phyloP scores from a whole-genome alignment of 73 alveolate species.

The Diophrys sp. region DNA sequence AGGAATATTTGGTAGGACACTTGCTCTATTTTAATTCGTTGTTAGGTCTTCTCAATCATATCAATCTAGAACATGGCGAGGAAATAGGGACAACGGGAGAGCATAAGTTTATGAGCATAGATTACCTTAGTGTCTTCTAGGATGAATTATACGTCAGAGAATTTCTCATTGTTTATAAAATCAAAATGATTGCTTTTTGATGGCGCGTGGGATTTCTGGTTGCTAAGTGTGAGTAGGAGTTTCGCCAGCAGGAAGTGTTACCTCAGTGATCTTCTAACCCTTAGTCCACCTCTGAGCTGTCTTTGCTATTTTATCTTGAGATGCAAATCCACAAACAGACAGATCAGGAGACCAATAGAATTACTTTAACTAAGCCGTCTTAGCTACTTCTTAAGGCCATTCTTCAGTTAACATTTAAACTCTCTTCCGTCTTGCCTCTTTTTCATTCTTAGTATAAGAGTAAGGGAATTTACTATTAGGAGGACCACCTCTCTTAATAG shows the following conservation, averaged over 20 bases:
- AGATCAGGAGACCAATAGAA: slow-evolving; percentile 10
- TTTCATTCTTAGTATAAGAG: not conserved
- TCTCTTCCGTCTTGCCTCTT: not conserved
- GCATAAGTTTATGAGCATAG: slow-evolving; percentile 55
- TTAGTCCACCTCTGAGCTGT: not conserved
- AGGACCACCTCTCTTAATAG: not conserved
- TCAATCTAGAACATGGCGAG: slow-evolving; percentile 44
- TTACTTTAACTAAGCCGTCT: not conserved
- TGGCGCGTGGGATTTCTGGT: slow-evolving; percentile 9
- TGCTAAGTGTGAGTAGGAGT: too few species aligned
- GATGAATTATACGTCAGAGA: slow-evolving; percentile 68
- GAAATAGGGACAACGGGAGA: slow-evolving; percentile 63
- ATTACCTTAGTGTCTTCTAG: slow-evolving; percentile 56
- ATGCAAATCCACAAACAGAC: slow-evolving; percentile 4
- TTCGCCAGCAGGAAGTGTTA: slow-evolving; percentile 1
- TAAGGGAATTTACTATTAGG: not conserved
- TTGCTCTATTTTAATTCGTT: slow-evolving; percentile 42
- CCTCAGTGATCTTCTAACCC: not conserved
- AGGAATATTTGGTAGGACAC: slow-evolving; percentile 60
- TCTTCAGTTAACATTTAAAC: not conserved
- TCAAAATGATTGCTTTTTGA: slow-evolving; percentile 34
- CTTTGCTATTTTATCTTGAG: not conserved
- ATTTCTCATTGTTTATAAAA: slow-evolving; percentile 43
- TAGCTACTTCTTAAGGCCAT: not conserved
- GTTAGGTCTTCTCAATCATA: slow-evolving; percentile 40